Conservation (phyloP, 352 stramenopile genomes). For the Pythium folliculosum region DNA sequence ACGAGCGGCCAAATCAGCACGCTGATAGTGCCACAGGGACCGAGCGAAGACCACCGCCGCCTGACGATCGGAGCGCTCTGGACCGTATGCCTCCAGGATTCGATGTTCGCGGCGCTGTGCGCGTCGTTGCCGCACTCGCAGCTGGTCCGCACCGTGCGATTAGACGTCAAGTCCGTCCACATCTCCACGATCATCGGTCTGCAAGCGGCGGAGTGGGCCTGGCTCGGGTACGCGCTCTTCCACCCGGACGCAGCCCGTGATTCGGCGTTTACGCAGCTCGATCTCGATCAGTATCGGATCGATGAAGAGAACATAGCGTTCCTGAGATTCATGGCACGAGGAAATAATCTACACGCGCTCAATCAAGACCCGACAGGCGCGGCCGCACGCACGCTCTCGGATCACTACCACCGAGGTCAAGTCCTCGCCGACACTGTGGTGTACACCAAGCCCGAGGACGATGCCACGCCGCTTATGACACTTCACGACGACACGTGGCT, state of each 20-base stretch:
- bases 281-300: conserved; percentile 8
- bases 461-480: background rate
- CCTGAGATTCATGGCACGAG: background rate
- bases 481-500: background rate
- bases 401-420: background rate
- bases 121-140: background rate
- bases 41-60: too few relatives aligned
- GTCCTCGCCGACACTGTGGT: background rate
- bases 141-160: background rate
- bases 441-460: background rate
- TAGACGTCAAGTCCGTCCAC: too few relatives aligned
- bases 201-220: background rate
- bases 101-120: background rate
- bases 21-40: too few relatives aligned
- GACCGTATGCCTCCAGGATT: background rate
- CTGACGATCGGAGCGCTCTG: too few relatives aligned
- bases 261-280: background rate
- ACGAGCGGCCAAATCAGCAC: too few relatives aligned
- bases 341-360: background rate
- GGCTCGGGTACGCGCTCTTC: conserved; percentile 6
- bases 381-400: background rate
- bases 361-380: background rate
- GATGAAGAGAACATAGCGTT: background rate
- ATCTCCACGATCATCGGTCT: too few relatives aligned
- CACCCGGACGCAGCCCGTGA: background rate